Evolutionary conservation across 1,284 basidiomycete genomes (phyloP).

Genomic region (Apiotrichum siamense): DNA sequence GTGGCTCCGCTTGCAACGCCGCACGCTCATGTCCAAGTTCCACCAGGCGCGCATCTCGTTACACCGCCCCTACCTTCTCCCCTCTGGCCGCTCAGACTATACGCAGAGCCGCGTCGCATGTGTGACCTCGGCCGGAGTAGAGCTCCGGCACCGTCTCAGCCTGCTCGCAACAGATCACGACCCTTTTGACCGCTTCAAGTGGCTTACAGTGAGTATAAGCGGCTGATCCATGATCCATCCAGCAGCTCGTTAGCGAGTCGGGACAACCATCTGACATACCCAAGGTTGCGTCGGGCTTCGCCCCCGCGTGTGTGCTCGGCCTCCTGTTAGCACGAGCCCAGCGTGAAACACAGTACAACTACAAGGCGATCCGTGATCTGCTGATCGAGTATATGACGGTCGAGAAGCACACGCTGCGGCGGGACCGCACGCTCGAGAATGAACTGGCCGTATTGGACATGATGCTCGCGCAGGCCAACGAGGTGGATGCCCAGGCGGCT

Average conservation of each 20-base stretch:
- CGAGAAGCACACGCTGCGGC: constrained; percentile 10
- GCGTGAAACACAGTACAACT: constrained; percentile 14
- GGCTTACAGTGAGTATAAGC: constrained; percentile 25
- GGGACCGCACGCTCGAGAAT: constrained; percentile 6
- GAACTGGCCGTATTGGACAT: constrained; percentile 20
- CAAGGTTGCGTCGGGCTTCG: constrained; percentile 32
- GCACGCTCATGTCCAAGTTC: constrained; percentile 28
- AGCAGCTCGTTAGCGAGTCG: neutral
- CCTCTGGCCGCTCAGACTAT: constrained; percentile 12
- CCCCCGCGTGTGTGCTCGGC: constrained; percentile 27
- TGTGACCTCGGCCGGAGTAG: constrained; percentile 20
- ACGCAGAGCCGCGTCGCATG: constrained; percentile 19
- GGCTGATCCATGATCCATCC: neutral
- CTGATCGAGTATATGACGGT: constrained; percentile 10
- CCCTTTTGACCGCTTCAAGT: constrained; percentile 34
- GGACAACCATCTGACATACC: constrained; percentile 3
- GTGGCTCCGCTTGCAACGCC: constrained; percentile 28
- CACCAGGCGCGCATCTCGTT: constrained; percentile 29
- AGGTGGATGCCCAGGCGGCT: constrained; percentile 5
- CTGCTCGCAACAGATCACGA: constrained; percentile 17
- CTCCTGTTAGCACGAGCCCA: constrained; percentile 19
- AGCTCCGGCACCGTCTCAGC: constrained; percentile 22
- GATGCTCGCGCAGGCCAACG: constrained; percentile 16
- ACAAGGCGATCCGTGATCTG: constrained; percentile 12
- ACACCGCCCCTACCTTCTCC: constrained; percentile 30